Conservation (phyloP, 352 stramenopile genomes). For the Globisporangium radiosum region DNA sequence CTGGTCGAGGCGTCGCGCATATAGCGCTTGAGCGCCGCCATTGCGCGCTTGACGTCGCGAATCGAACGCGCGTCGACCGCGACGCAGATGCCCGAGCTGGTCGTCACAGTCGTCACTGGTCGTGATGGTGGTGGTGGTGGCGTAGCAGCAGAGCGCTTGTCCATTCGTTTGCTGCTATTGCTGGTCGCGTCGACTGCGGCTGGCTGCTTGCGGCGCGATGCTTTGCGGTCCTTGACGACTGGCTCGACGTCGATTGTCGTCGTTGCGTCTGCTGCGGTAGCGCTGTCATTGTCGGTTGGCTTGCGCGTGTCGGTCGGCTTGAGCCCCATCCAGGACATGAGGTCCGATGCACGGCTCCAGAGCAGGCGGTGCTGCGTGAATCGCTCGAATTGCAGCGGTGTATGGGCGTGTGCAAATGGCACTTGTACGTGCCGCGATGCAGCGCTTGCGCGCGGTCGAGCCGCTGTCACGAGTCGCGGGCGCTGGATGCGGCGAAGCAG, state of each 20-base stretch:
- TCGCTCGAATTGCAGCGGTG: too few relatives aligned
- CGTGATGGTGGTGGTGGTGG: slow-evolving; percentile 8
- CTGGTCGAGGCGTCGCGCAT: slow-evolving; percentile 7
- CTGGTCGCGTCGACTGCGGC: not conserved
- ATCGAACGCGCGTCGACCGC: slow-evolving; percentile 4
- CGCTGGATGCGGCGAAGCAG: too few relatives aligned
- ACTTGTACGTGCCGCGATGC: too few relatives aligned
- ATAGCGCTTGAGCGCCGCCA: slow-evolving; percentile 20
- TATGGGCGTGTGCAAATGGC: too few relatives aligned
- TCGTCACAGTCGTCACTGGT: not conserved
- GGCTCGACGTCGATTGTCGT: too few relatives aligned
- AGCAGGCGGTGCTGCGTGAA: slow-evolving; percentile 18
- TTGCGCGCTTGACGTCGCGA: slow-evolving; percentile 9
- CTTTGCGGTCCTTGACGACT: not conserved
- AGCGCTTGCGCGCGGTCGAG: too few relatives aligned
- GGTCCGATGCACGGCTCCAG: slow-evolving; percentile 25
- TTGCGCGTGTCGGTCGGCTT: slow-evolving; percentile 1
- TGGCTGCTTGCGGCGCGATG: not conserved
- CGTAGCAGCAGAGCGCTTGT: slow-evolving; percentile 1
- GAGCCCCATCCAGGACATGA: slow-evolving; percentile 32
- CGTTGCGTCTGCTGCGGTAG: not conserved
- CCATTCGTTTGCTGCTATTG: not conserved
- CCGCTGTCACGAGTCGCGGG: too few relatives aligned
- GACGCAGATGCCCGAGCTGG: slow-evolving; percentile 6
- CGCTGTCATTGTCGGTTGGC: not conserved